phyloP scores from a whole-genome alignment of 2,329 filamentous ascomycete species.

The Pseudonectria foliicola region DNA sequence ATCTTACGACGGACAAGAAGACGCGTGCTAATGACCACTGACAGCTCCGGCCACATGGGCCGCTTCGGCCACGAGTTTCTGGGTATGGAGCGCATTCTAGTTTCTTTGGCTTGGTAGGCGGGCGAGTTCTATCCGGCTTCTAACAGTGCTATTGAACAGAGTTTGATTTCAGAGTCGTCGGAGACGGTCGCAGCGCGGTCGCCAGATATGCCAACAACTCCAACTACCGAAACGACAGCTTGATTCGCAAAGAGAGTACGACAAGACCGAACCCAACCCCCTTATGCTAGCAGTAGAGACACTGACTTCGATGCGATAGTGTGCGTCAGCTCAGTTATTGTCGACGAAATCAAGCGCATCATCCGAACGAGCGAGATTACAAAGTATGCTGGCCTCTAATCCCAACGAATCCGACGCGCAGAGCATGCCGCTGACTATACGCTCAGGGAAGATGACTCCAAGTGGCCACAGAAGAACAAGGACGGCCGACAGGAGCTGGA shows the following conservation, averaged over 20 bases:
- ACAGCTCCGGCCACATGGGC: conserved; percentile 91
- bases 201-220: conserved; percentile 98
- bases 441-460: conserved; percentile 85
- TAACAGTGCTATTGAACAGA: conserved; percentile 46
- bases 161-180: conserved; percentile 90
- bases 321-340: conserved; percentile 87
- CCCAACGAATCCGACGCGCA: not conserved
- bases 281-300: not conserved
- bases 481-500: conserved; percentile 95
- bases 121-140: not conserved
- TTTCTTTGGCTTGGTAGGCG: too few relatives aligned
- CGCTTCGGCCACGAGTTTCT: conserved; percentile 97
- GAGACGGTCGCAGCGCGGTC: conserved; percentile 86
- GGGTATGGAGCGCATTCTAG: conserved; percentile 44
- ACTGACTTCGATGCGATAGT: conserved; percentile 47
- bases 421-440: conserved; percentile 1
- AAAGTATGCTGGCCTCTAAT: conserved; percentile 55
- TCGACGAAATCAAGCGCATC: conserved; percentile 93
- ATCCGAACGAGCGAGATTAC: conserved; percentile 96
- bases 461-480: conserved; percentile 99
- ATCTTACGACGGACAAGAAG: too few relatives aligned
- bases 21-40: conserved; percentile 7
- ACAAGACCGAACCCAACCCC: conserved; percentile 6
- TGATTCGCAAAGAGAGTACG: conserved; percentile 99
- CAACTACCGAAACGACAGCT: conserved; percentile 96